A percentile compares a stretch with the other conserved stretches of the same genome.
Evolutionary conservation across 2,329 filamentous ascomycete genomes (phyloP).

Genomic region (Akanthomyces lecanii): DNA sequence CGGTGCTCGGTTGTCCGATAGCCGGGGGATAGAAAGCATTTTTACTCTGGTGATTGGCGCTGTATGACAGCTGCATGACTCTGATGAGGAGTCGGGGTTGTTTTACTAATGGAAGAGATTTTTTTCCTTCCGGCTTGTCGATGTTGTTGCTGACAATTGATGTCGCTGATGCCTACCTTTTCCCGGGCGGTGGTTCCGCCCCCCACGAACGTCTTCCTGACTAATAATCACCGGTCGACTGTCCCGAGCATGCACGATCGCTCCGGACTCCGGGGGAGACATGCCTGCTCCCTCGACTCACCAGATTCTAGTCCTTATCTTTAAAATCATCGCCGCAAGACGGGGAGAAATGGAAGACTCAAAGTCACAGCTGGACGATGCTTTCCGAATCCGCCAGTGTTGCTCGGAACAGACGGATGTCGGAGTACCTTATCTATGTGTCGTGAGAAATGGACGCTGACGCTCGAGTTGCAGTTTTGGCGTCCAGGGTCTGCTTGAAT

Average conservation of each 20-base stretch:
- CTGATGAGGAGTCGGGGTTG: too few relatives aligned
- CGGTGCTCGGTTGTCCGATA: conserved; percentile 16
- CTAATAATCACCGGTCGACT: too few relatives aligned
- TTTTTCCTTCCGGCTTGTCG: too few relatives aligned
- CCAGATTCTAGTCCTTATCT: background rate
- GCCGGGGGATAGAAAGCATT: background rate
- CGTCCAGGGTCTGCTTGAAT: conserved; percentile 9
- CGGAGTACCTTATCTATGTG: background rate
- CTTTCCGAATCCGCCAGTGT: background rate
- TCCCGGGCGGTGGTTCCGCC: too few relatives aligned
- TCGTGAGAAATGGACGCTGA: background rate
- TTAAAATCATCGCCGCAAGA: background rate
- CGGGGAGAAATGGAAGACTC: background rate
- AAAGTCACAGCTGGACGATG: background rate
- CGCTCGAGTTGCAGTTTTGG: conserved; percentile 11
- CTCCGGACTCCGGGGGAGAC: conserved; percentile 1
- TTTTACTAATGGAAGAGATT: background rate
- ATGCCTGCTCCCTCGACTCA: background rate
- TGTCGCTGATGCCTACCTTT: background rate
- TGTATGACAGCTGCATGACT: background rate
- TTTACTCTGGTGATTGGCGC: too few relatives aligned
- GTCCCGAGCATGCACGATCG: background rate
- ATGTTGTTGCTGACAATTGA: background rate
- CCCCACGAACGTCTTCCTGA: too few relatives aligned
- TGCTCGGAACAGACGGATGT: background rate